Conservation (phyloP, 352 stramenopile species). For the Phytophthora pini region DNA sequence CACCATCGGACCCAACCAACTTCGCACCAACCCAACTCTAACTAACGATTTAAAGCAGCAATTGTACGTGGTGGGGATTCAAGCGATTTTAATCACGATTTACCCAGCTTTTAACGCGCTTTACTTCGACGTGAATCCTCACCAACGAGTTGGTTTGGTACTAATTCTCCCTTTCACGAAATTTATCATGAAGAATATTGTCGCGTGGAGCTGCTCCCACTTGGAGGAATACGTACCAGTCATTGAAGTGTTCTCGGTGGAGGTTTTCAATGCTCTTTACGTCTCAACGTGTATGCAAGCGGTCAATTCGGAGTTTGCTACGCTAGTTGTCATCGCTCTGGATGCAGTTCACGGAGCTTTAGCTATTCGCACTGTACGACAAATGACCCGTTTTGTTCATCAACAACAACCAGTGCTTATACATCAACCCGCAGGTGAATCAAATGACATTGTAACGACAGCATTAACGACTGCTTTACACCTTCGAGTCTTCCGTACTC, state of each 20-base stretch:
- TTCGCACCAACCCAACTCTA: constrained; percentile 17
- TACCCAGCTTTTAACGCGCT: constrained; percentile 27
- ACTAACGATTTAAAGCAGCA: constrained; percentile 1
- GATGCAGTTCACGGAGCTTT: constrained; percentile 22
- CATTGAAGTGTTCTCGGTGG: constrained; percentile 38
- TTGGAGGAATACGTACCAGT: constrained; percentile 38
- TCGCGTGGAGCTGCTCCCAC: constrained; percentile 18
- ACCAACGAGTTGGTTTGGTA: constrained; percentile 13
- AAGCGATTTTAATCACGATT: constrained; percentile 1
- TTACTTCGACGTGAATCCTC: constrained; percentile 7
- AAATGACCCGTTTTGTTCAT: constrained; percentile 3
- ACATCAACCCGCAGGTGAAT: neutral
- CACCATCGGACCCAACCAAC: constrained; percentile 10
- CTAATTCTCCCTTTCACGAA: constrained; percentile 26
- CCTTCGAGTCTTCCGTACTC: constrained; percentile 8
- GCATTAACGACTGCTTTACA: constrained; percentile 6
- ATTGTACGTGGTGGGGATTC: neutral
- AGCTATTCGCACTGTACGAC: constrained; percentile 4
- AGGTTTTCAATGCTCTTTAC: constrained; percentile 45
- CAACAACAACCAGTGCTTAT: neutral
- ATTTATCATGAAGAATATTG: constrained; percentile 33
- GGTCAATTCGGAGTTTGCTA: constrained; percentile 25
- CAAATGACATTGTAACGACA: neutral
- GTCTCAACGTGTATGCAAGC: constrained; percentile 36
- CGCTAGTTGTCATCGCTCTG: constrained; percentile 25